Percentiles rank a stretch among this genome's conserved stretches.
phyloP scores from a whole-genome alignment of 306 rosid genomes.

The Cicer pinnatifidum region DNA sequence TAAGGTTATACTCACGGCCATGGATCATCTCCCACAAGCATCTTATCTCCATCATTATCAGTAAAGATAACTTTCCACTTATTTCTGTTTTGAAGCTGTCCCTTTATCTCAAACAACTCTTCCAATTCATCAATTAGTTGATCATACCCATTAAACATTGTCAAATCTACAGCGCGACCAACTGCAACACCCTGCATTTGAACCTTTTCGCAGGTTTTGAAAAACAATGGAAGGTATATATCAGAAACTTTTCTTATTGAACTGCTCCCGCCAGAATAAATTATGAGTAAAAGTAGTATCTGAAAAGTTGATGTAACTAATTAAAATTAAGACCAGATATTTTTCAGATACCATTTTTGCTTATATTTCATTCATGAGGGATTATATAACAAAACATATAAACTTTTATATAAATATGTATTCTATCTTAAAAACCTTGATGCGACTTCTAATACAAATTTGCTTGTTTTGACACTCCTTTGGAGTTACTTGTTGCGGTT shows the following conservation, averaged over 20 bases:
- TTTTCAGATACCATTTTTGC: too few species aligned
- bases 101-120: constrained; percentile 86
- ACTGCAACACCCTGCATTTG: constrained; percentile 97
- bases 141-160: constrained; percentile 76
- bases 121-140: constrained; percentile 80
- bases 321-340: too few species aligned
- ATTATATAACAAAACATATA: background rate
- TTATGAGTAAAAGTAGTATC: too few species aligned
- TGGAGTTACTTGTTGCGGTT: constrained; percentile 49
- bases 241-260: constrained; percentile 42
- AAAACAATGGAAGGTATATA: constrained; percentile 21
- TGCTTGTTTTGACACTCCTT: constrained; percentile 76
- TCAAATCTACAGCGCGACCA: constrained; percentile 93
- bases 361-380: too few species aligned
- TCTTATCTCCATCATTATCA: constrained; percentile 92
- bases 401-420: constrained; percentile 1
- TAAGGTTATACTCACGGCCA: constrained; percentile 79
- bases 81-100: constrained; percentile 65
- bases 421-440: constrained; percentile 64
- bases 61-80: constrained; percentile 85
- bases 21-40: constrained; percentile 87
- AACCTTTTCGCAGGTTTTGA: constrained; percentile 61
- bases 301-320: too few species aligned
- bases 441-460: constrained; percentile 73
- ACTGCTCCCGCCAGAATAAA: too few species aligned